Evolutionary conservation across 495 filamentous ascomycete genomes (phyloP), one percentile per base, ranked within the genome.

Genomic region (Patellaria atrata): DNA sequence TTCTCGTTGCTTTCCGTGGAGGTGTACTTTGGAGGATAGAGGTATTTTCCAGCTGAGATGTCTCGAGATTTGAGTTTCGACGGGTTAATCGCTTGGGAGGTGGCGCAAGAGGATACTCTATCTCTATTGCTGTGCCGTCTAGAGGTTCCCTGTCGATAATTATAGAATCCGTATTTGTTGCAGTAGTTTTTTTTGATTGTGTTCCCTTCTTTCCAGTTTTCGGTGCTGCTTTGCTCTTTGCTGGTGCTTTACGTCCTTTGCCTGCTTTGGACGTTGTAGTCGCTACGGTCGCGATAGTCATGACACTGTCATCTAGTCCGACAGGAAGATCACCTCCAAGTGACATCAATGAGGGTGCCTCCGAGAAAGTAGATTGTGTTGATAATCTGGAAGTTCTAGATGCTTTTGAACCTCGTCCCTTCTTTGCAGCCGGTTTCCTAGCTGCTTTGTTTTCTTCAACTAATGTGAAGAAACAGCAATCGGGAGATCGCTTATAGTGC

Each of bases 391-490:
- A 41, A 4, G 22, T 30, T 27, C 38, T 51, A 9, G 80, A 79
- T 13, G 64, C 65, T 48, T 30, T 38, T 26, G 38, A 40, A 5
- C 35, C 34, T 33, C 43, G 50, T n/a, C n/a, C n/a, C 27, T 24
- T 42, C 29, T 20, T 37, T 6, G 21, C 40, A 21, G 18, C 12
- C 17, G 37, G 38, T 21, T 35, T 53, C 33, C 28, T 38, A 26
- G 28, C 31, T 31, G 38, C 50, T 45, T 63, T 55, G 35, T 65
- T 66, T 10, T 48, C 48, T 19, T 57, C 50, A 12, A 56, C 55
- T 14, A 69, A 67, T 0, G 62, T 59, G 47, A 96, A 94, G 62
- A 94, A 97, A 11, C 70, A 61, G 52, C 89, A 97, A 21, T 77
- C 63, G 1, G 80, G 68, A 2, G 77, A 76, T 33, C 89, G 78